Evolutionary conservation across 2,329 filamentous ascomycete genomes (phyloP), one percentile per base, ranked within the genome.

Genomic region (Pseudogymnoascus sp.): DNA sequence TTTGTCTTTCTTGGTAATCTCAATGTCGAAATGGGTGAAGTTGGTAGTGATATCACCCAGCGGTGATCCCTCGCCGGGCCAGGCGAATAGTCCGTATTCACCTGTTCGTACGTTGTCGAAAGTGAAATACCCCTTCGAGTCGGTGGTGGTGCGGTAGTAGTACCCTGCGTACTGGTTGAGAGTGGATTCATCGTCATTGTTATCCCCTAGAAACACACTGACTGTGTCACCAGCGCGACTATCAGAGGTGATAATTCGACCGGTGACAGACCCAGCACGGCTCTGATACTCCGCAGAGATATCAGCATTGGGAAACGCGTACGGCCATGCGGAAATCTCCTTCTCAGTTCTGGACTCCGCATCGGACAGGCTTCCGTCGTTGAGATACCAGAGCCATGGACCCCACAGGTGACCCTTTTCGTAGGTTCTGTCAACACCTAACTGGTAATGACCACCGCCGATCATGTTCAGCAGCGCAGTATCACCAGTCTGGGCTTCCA

Each of bases 381-480:
- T 83, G 67, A 77, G 68, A 68, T 77, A 78, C 76, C 76, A 77
- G 5, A 78, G 69, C 77, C 77, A 79, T 1, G 77, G 77, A 0
- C 77, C 77, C 73, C 76, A 78, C 21, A 74, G 74, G 70, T 78
- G 78, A 2, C 74, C 76, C 10, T 75, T 68, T 37, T 73, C 67
- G 65, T 75, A 75, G 1, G 69, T 70, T 56, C 78, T 76, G 21
- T 66, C 69, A 38, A 73, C 72, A 1, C 69, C 71, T 4, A 73
- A 74, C 66, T 74, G 72, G 67, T 78, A 80, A 67, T 80, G 78
- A 0, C 80, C 82, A 37, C 81, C 81, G 66, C 83, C 80, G 31
- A 83, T 75, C 78, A 83, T 81, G 69, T 83, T 83, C 38, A 83
- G 72, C 65, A 82, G 78, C 2, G 83, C 80, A 0, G 76, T 75